Base-by-base conservation (phyloP, 306 rosid species). In the Malus domestica region DNA sequence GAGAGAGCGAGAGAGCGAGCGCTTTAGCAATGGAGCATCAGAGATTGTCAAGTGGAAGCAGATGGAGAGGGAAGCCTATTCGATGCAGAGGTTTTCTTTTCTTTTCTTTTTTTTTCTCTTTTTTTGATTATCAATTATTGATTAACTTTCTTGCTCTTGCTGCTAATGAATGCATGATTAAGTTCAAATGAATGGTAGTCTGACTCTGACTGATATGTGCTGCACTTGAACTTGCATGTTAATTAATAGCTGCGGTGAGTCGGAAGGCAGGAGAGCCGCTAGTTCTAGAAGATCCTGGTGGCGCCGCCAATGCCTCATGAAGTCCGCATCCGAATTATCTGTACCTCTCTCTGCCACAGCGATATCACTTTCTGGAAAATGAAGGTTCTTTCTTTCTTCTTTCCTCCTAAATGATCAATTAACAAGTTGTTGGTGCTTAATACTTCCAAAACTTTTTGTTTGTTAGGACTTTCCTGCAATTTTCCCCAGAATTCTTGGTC, bases 261-360 rank as follows among this genome's bases (percentile, higher is more conserved):
- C 91, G 92, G 16, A 78, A 77, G 69, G 77, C 97, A 33, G 90
- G 95, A 0, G 90, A 89, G 68, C 87, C 98, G 3, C 71, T 91
- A 13, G 83, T 60, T 64, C 81, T 89, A 1, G 98, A 94, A 79
- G 76, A 76, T 94, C 22, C 59, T 83, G 2, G 97, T 94, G 67
- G 96, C 96, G 5, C 92, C 96, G 10, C 97, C 97, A 4, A 82
- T 90, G 97, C 71, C 91, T 40, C 85, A 30, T 58, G 98, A 92
- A 81, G 92, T 67, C 54, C 81, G 96, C 76, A 83, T 94, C 81
- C 90, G 90, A 54, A 79, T 91, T 67, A 67, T 90, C 54, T 92
- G 94, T 54, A 86, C 95, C 4, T 91, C 95, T 71, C 88, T 94
- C 3, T 94, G 97, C 76, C 84, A 87, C 55, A 94, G 93, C 0